Percentiles rank a stretch among this genome's conserved stretches.
Evolutionary conservation across 169 alveolate genomes (phyloP).

Genomic region (Plasmodium blacklocki): DNA sequence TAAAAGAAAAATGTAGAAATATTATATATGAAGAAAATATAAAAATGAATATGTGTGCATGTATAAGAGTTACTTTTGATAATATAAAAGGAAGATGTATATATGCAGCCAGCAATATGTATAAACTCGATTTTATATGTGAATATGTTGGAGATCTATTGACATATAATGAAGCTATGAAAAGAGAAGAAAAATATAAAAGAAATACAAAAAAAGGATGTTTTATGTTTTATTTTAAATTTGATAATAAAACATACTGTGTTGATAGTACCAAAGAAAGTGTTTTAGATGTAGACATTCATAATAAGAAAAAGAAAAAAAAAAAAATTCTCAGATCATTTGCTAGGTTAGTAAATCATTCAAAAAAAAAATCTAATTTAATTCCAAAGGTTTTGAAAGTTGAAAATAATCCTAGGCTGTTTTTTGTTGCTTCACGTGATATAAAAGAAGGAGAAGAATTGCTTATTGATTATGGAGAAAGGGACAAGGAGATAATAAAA

Average conservation of each 20-base stretch:
- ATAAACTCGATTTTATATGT: constrained; percentile 88
- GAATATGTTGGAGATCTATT: constrained; percentile 91
- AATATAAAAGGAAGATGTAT: constrained; percentile 89
- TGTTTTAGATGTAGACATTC: constrained; percentile 83
- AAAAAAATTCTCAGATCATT: constrained; percentile 49
- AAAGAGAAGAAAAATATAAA: constrained; percentile 83
- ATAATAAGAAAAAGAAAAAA: constrained; percentile 30
- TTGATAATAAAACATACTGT: constrained; percentile 84
- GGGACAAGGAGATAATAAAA: constrained; percentile 87
- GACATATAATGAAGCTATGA: constrained; percentile 87
- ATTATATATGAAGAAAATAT: constrained; percentile 65
- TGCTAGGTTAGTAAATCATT: constrained; percentile 91
- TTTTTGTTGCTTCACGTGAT: constrained; percentile 87
- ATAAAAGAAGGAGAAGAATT: constrained; percentile 90
- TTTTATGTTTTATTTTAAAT: constrained; percentile 89
- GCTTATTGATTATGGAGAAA: constrained; percentile 91
- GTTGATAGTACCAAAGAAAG: constrained; percentile 92
- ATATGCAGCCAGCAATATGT: constrained; percentile 87
- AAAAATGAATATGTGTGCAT: constrained; percentile 71
- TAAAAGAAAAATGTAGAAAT: constrained; percentile 64
- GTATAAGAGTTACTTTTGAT: constrained; percentile 63
- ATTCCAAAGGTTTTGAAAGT: constrained; percentile 84
- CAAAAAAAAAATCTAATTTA: constrained; percentile 88
- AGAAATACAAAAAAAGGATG: constrained; percentile 80
- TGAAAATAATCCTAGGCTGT: constrained; percentile 82